Conservation (phyloP, 257 asterid genomes). For the Capsicum rhomboideum region DNA sequence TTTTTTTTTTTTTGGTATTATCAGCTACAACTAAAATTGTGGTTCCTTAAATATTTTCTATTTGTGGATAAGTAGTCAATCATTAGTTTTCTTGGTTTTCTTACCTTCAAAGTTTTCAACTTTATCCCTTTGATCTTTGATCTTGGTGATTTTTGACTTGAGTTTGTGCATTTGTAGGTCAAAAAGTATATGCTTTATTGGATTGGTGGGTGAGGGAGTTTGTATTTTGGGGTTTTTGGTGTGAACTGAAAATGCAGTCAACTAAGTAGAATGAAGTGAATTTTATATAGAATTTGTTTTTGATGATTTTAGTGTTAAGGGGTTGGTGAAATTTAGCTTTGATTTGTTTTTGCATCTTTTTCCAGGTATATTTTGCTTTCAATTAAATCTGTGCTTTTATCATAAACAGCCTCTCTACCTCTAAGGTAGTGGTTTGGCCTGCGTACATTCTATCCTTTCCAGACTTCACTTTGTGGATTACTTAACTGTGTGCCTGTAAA, state of each 20-base stretch:
- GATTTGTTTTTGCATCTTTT: background rate
- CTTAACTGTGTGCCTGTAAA: background rate
- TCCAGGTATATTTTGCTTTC: background rate
- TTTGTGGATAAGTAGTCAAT: background rate
- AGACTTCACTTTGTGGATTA: too few relatives aligned
- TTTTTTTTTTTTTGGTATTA: background rate
- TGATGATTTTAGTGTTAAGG: background rate
- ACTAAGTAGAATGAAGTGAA: background rate
- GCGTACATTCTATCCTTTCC: too few relatives aligned
- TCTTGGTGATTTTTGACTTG: background rate
- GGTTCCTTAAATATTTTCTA: background rate
- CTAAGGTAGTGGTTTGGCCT: too few relatives aligned
- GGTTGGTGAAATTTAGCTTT: constrained; percentile 3
- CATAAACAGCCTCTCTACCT: too few relatives aligned
- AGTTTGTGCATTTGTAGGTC: too few relatives aligned
- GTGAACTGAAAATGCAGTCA: background rate
- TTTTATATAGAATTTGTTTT: background rate
- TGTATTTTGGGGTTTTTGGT: background rate
- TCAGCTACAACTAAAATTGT: background rate
- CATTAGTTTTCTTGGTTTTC: background rate
- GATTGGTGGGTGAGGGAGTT: background rate
- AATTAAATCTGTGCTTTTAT: background rate
- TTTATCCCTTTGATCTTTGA: background rate
- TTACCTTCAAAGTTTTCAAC: background rate
- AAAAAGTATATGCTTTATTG: background rate